Base-by-base conservation (phyloP, 208 protist genomes). In the Acanthamoeba lenticulata region DNA sequence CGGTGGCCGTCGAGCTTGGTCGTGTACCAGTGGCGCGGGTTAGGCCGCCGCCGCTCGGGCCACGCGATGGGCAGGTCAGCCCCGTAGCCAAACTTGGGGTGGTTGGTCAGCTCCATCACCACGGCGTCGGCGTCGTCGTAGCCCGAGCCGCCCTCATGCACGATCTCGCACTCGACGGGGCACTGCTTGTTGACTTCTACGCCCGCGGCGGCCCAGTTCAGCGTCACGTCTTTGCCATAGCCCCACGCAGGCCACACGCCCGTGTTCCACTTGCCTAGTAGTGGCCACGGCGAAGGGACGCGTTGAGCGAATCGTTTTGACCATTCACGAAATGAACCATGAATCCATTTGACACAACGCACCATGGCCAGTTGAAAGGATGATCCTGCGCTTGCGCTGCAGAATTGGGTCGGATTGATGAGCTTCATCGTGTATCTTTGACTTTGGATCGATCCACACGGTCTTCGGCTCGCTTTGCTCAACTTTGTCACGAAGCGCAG, bases 251-350 rank as follows among this genome's bases (percentile, higher is more conserved):
- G 81, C 81, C 81, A 89, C 44, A 89, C 81, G 44, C 81, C 81
- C 45, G 81, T 89, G 81, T 89, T 89, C 81, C 81, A 89, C 38
- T 89, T 89, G 81, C 81, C 81, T 89, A n/a, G n/a, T n/a, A n/a
- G n/a, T n/a, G n/a, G n/a, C n/a, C n/a, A n/a, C n/a, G n/a, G n/a
- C n/a, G n/a, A n/a, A n/a, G n/a, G n/a, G n/a, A n/a, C n/a, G n/a
- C n/a, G n/a, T n/a, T n/a, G n/a, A n/a, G n/a, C n/a, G n/a, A n/a
- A n/a, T n/a, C n/a, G n/a, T n/a, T n/a, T n/a, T n/a, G n/a, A n/a
- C n/a, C n/a, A n/a, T n/a, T n/a, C n/a, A n/a, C n/a, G n/a, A n/a
- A n/a, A n/a, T n/a, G n/a, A n/a, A n/a, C n/a, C n/a, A n/a, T n/a
- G n/a, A n/a, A n/a, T n/a, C n/a, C n/a, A n/a, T n/a, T n/a, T n/a